Evolutionary conservation across 495 filamentous ascomycete species (phyloP).

Genomic region (Aspergillus panamensis): DNA sequence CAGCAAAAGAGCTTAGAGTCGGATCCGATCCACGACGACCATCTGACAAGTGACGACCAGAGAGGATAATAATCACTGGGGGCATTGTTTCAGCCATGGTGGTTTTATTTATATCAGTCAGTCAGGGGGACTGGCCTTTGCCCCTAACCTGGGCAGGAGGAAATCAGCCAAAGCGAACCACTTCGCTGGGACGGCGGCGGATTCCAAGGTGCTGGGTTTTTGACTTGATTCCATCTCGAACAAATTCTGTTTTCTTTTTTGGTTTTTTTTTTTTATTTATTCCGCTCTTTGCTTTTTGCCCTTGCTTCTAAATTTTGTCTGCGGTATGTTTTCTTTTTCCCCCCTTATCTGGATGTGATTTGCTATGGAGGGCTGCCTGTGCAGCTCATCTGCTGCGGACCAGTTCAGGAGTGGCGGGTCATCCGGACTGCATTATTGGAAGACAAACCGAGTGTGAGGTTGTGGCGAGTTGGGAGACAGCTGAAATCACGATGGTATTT

Average conservation of each 20-base stretch:
- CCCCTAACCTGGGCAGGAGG: conserved; percentile 10
- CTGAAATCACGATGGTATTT: conserved; percentile 16
- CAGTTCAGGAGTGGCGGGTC: conserved; percentile 42
- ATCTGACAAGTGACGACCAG: not conserved
- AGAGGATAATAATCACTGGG: not conserved
- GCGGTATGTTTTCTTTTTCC: conserved; percentile 15
- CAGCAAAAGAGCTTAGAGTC: conserved; percentile 2
- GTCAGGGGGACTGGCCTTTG: conserved; percentile 5
- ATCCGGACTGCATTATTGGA: conserved; percentile 30
- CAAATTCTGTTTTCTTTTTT: conserved; percentile 3
- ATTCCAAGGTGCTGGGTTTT: conserved; percentile 14
- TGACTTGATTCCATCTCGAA: conserved; percentile 2
- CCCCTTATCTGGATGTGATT: conserved; percentile 12
- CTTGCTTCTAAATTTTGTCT: conserved; percentile 14
- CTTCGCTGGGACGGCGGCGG: conserved; percentile 16
- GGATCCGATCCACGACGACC: conserved; percentile 1
- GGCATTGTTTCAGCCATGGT: conserved; percentile 6
- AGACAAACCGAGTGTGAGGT: conserved; percentile 26
- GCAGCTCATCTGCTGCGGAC: conserved; percentile 25
- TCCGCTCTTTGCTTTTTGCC: conserved; percentile 7
- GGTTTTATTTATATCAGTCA: conserved; percentile 14
- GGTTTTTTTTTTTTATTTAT: conserved; percentile 10
- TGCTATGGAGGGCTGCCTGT: conserved; percentile 20
- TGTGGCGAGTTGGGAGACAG: conserved; percentile 21
- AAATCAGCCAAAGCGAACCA: conserved; percentile 14